Evolutionary conservation across 2,329 filamentous ascomycete genomes (phyloP), one percentile per base, ranked within the genome.

Genomic region (Epichloe aotearoae): DNA sequence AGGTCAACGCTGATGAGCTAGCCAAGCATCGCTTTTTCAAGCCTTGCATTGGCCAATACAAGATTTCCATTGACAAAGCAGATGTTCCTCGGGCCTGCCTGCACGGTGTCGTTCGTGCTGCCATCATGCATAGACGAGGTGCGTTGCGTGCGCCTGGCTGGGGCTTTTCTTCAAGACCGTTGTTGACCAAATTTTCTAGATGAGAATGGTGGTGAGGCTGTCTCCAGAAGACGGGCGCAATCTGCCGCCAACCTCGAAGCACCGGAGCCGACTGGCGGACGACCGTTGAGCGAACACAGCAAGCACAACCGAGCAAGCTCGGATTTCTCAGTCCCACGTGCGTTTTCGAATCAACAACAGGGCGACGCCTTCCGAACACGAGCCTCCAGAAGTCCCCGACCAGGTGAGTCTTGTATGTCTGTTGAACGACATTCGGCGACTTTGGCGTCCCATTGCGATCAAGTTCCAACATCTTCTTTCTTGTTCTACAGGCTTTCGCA

Each of bases 51-150:
- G 79, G 81, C 54, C 80, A 84, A 50, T 84, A 88, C 63, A 84
- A 86, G 62, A 84, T 86, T 30, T 88, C 88, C 5, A 71, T 77
- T 42, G 79, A 80, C 52, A 79, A 78, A 36, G 79, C 85, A 5
- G 84, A 89, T 59, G 84, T 79, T 55, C 82, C 87, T 57, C 83
- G 84, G 62, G 77, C 80, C 59, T 90, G 86, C 62, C 75, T 97
- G 42, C 83, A 84, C 47, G 76, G 83, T 23, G 83, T 95, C 56
- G 69, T 95, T 52, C 78, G 82, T 61, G 80, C 82, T 38, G 80
- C 90, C 38, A 77, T 93, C 56, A 69, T 77, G 46, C 75, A 75
- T 59, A 77, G 79, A 66, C 76, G 77, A 72, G 84, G 88, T 91
- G 69, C 74, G 80, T 36, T 30, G 17, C 47, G 46, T 10, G 30